Base-by-base conservation (phyloP, 169 alveolate genomes). In the Miamiensis avidus region DNA sequence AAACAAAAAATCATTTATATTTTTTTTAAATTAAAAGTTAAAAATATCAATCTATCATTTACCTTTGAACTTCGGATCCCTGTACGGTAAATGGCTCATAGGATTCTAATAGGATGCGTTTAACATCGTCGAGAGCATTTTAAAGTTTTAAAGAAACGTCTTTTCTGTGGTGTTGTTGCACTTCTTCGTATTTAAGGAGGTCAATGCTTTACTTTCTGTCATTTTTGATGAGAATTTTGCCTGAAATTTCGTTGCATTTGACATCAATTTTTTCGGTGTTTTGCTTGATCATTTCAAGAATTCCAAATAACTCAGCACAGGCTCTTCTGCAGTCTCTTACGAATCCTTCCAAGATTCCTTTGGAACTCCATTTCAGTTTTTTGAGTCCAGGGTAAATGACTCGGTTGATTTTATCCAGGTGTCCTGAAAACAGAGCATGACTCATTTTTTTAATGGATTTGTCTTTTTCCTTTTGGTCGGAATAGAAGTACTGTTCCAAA, bases 321-420 rank as follows among this genome's bases (percentile, higher is more conserved):
- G 92, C 96, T 86, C 86, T 91, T 89, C 97, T 93, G 82, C 97
- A 95, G 86, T 93, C 95, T n/a, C 95, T 95, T 31, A 97, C 97
- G 76, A 95, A 95, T 82, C 91, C 86, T 85, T 97, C 98, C 84
- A 96, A 94, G 82, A 94, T 92, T 83, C 96, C 96, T 75, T 87
- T 87, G 26, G 91, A 78, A 78, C 91, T 91, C 97, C 97, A 94
- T 83, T 93, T 93, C 25, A 82, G 74, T 74, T 89, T 90, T 31
- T 83, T 77, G 75, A 86, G 78, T 27, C 96, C 95, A 16, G 94
- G 94, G 32, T 90, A 88, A 34, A 95, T 93, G 31, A 86, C 85
- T 29, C 82, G 84, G 76, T 93, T 93, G 0, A 93, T 88, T 31
- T 89, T 29, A 33, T 86, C 85, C 25, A 92, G 69, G 83, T 95